These are phyloP conservation scores for Ceratocystis diversiconidia DNA, from an alignment of 2,329 filamentous ascomycete genomes.

Conservation along the genomic window DNA sequence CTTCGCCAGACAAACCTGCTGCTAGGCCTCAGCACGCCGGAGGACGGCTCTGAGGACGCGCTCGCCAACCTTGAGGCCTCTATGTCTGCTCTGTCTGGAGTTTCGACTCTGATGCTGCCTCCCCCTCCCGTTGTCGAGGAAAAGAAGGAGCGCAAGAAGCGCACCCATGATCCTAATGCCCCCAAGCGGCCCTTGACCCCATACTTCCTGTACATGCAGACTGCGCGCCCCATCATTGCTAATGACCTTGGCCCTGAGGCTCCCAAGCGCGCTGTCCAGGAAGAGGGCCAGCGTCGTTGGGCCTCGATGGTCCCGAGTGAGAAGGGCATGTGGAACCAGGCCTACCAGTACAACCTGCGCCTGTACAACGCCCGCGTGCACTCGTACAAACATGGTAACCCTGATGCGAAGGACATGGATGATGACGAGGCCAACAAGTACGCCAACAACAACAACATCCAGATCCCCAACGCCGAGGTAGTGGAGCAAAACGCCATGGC, in stretches of 20 bases:
- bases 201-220: constrained; percentile 90
- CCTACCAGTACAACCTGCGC: constrained; percentile 52
- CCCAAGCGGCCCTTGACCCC: constrained; percentile 89
- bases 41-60: constrained; percentile 30
- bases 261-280: constrained; percentile 73
- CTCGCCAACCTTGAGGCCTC: constrained; percentile 39
- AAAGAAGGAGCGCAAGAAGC: constrained; percentile 84
- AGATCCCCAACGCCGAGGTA: constrained; percentile 36
- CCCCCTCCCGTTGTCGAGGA: constrained; percentile 40
- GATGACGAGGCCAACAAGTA: constrained; percentile 47
- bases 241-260: constrained; percentile 59
- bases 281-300: constrained; percentile 80
- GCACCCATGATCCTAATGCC: constrained; percentile 76
- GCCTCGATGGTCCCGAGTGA: constrained; percentile 57
- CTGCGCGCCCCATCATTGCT: constrained; percentile 69
- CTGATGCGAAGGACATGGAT: constrained; percentile 43
- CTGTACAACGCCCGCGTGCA: constrained; percentile 52
- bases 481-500: constrained; percentile 43
- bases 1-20: constrained; percentile 78
- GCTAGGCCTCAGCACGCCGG: constrained; percentile 47
- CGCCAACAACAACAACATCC: constrained; percentile 43
- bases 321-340: constrained; percentile 55
- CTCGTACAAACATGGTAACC: constrained; percentile 49
- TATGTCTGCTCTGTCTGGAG: constrained; percentile 33
- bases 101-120: constrained; percentile 28